Evolutionary conservation across 306 rosid genomes (phyloP), one percentile per base, ranked within the genome.

Genomic region (Cucurbita maxima): DNA sequence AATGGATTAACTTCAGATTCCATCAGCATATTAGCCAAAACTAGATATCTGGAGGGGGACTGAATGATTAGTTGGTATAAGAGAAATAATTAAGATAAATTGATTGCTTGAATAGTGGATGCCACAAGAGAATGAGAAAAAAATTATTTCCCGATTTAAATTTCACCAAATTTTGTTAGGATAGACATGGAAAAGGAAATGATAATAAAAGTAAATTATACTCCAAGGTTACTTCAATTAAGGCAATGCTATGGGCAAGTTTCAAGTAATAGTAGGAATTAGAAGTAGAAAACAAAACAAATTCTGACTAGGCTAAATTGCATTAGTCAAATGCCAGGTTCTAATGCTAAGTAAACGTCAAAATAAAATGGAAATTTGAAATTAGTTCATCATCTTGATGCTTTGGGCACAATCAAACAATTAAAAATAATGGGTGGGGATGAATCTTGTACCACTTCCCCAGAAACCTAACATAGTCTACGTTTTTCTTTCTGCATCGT

Each of bases 11-110:
- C 87, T 66, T 84, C 85, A 0, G 87, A 84, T 76, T 84, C 81
- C 87, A 84, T 84, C 79, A 79, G 76, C 86, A 86, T 78, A 61
- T 91, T 94, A 60, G 97, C 98, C 74, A 94, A 79, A 79, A 94
- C 97, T 48, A 90, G 84, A 76, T 94, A 94, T 76, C 98, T 94
- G 90, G n/a, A 5, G 10, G 68, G 22, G 6, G 19, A 45, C 4
- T 45, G 67, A 36, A 36, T 15, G 7, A 60, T 34, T 6, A 15
- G 48, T 16, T 14, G 48, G 69, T 37, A 41, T 3, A 25, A 30
- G 64, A 58, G 41, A 56, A 56, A 19, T 6, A 58, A 25, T 58
- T 11, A 58, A 58, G 8, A 58, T 10, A 58, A 58, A 20, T 15
- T 10, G 48, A 38, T 40, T 44, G 8, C 1, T 41, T 64, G n/a